Base-by-base conservation (phyloP, 805 yeast genomes). In the Cyberlindnera petersonii region DNA sequence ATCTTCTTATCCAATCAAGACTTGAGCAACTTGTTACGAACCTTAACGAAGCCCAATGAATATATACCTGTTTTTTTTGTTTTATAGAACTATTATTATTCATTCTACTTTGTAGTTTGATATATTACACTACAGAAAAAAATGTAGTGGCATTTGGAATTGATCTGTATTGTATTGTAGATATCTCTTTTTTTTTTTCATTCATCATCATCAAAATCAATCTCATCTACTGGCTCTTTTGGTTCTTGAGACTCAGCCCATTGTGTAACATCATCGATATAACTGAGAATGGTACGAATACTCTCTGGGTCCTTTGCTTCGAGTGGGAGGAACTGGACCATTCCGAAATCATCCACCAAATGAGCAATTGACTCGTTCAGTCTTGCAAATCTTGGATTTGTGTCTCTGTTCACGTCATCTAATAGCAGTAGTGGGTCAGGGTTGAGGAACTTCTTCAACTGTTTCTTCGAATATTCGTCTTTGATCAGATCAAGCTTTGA, bases 191-290 rank as follows among this genome's bases (percentile, higher is more conserved):
- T 24, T 24, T 21, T 37, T 16, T 21, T 6, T 27, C 40, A 49
- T 38, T 68, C 72, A 38, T 73, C 73, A 11, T 77, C 86, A 11
- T 79, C 86, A n/a, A 76, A 57, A 27, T 77, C 83, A 13, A 73
- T 51, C 44, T 80, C 86, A 49, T 87, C 97, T 21, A 76, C 74
- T 0, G 98, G 98, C 59, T 91, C 97, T 59, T 91, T 91, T 24
- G 97, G 98, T 61, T 93, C 99, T 61, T 93, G 98, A 4, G 78
- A 67, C 59, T 93, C 99, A 17, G 86, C 80, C 98, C 98, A 93
- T 59, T 93, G 99, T 0, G 99, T 93, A 21, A 91, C 83, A 59
- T 93, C 98, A 57, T 93, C 99, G 17, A 93, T 85, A 59, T 88
- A 88, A 56, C 95, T 83, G 49, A 93, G 69, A 39, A 93, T 91